phyloP scores from a whole-genome alignment of 192 early-diverging fungal species.

The Entomortierella beljakovae region DNA sequence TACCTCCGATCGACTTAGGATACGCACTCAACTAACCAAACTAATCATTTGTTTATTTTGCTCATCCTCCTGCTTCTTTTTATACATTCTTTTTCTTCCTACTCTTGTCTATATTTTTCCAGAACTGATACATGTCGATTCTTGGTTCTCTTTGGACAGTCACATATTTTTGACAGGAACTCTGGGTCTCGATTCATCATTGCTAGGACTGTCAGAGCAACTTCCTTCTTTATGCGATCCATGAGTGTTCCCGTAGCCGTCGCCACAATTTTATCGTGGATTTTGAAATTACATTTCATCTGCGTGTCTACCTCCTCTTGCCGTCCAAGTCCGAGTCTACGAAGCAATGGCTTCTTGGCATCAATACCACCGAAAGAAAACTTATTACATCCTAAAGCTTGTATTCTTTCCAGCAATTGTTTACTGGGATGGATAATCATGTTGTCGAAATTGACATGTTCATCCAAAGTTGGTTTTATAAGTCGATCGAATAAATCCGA shows the following conservation, averaged over 20 bases:
- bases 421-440: slow-evolving; percentile 64
- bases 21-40: too few relatives aligned
- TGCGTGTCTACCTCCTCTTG: neutral
- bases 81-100: neutral
- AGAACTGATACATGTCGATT: slow-evolving; percentile 14
- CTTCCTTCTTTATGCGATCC: slow-evolving; percentile 24
- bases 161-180: slow-evolving; percentile 17
- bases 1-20: too few relatives aligned
- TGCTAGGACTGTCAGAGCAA: neutral
- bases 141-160: slow-evolving; percentile 19
- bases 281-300: slow-evolving; percentile 16
- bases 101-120: slow-evolving; percentile 9
- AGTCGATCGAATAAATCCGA: slow-evolving; percentile 52
- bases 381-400: slow-evolving; percentile 57
- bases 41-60: too few relatives aligned
- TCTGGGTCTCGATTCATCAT: slow-evolving; percentile 14
- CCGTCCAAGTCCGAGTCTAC: slow-evolving; percentile 11
- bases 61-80: too few relatives aligned
- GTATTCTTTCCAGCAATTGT: slow-evolving; percentile 53
- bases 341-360: neutral
- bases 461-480: slow-evolving; percentile 58
- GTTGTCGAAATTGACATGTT: slow-evolving; percentile 59
- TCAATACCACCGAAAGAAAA: slow-evolving; percentile 13
- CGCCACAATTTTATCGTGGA: slow-evolving; percentile 22
- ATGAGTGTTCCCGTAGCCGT: slow-evolving; percentile 19